Base-by-base conservation (phyloP, 495 filamentous ascomycete species). In the Chaetomium fimeti region DNA sequence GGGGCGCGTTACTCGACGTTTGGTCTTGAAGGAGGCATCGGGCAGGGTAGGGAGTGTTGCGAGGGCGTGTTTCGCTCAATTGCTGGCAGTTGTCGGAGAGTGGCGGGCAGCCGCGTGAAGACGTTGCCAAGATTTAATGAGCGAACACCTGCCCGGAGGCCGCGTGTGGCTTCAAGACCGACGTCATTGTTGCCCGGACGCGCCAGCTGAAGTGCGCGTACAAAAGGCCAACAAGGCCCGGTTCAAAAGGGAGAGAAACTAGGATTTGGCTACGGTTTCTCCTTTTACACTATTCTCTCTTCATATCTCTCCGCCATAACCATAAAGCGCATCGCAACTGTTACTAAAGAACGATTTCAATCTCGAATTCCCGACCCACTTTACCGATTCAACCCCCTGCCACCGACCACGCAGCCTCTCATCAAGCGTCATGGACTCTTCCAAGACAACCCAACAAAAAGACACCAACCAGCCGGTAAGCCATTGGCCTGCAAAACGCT, bases 391-490 rank as follows among this genome's bases (percentile, higher is more conserved):
- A 25, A 48, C 60, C 36, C 65, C 61, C 29, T 61, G 38, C 54
- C 43, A 53, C 48, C 59, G 49, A 2, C 12, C 40, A 55, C 0
- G n/a, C 16, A 45, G n/a, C n/a, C n/a, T n/a, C 12, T 1, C 28
- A 9, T 22, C 20, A 24, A 24, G 18, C 24, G 57, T 16, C 61
- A 69, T 69, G 68, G 68, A 69, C 48, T 54, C 68, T 18, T 58
- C 57, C 60, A 62, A 69, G 61, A 69, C 60, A 9, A 60, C 63
- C 45, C 59, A 68, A 27, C 54, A 61, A 45, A 53, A 66, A 57
- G 28, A 57, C 20, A 38, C 52, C 27, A 60, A 28, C 32, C 38
- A 66, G 61, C 38, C 51, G 25, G 68, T 69, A 51, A 47, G 67
- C 60, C 3, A 15, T 54, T 15, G 16, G 1, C 1, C 24, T 52